A percentile compares a stretch with the other conserved stretches of the same genome.
phyloP scores from a whole-genome alignment of 129 eudicot species.

The Sambucus nigra region DNA sequence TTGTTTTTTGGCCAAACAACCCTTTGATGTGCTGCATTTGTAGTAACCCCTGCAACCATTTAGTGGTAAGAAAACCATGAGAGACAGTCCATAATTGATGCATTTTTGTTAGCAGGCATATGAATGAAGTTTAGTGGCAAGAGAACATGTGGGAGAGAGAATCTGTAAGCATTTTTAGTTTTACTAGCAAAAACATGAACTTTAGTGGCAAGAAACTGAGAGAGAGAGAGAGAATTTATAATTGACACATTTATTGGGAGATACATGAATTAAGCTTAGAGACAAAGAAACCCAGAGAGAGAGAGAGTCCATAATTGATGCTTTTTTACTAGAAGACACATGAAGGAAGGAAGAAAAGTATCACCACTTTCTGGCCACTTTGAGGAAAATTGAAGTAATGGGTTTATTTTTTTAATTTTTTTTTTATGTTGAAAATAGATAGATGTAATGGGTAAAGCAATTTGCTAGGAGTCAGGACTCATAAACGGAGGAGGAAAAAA shows the following conservation, averaged over 20 bases:
- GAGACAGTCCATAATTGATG: neutral
- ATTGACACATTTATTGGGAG: too few species aligned
- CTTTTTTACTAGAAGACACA: constrained; percentile 12
- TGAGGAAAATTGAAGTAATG: constrained; percentile 8
- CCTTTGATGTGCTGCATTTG: constrained; percentile 90
- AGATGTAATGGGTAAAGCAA: too few species aligned
- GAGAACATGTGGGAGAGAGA: neutral
- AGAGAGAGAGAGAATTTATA: too few species aligned
- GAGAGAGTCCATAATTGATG: constrained; percentile 1
- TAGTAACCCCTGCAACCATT: constrained; percentile 68
- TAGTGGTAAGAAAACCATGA: constrained; percentile 1
- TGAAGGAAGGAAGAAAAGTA: constrained; percentile 20
- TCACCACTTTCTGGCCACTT: constrained; percentile 17
- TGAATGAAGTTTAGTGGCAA: neutral
- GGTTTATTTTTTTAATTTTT: too few species aligned
- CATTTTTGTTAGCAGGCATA: too few species aligned
- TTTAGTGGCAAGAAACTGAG: too few species aligned
- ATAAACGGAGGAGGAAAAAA: constrained; percentile 14
- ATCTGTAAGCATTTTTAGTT: neutral
- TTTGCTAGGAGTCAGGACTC: too few species aligned
- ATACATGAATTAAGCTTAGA: too few species aligned
- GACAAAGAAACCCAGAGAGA: too few species aligned
- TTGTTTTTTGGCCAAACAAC: constrained; percentile 85
- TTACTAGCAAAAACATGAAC: too few species aligned
- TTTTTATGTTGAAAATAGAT: too few species aligned